Conservation (phyloP, 257 asterid species). For the Eucommia ulmoides region DNA sequence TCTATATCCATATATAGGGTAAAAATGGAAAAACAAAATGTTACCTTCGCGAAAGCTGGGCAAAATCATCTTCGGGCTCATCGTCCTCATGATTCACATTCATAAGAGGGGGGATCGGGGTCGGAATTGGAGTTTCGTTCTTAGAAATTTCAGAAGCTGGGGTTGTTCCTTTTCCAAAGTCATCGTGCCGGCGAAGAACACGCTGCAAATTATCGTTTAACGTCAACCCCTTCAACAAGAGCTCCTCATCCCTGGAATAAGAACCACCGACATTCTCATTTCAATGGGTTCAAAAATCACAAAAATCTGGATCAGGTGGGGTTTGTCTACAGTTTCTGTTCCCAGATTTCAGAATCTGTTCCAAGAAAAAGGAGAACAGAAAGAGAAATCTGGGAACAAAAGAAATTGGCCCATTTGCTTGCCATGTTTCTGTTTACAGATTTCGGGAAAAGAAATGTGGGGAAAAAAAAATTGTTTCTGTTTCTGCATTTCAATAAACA, state of each 20-base stretch:
- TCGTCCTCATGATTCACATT: slow-evolving; percentile 84
- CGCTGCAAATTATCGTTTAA: slow-evolving; percentile 76
- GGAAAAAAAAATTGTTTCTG: too few relatives aligned
- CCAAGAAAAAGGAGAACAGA: too few relatives aligned
- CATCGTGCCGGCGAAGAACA: slow-evolving; percentile 61
- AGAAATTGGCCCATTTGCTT: too few relatives aligned
- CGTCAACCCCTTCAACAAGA: slow-evolving; percentile 66
- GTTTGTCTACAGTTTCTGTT: too few relatives aligned
- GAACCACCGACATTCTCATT: slow-evolving; percentile 5
- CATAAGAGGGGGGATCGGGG: slow-evolving; percentile 67
- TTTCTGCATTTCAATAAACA: too few relatives aligned
- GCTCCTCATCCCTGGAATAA: slow-evolving; percentile 66
- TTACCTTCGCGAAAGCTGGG: slow-evolving; percentile 71
- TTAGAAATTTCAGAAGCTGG: slow-evolving; percentile 23
- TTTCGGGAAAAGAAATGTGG: too few relatives aligned
- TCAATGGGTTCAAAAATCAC: slow-evolving; percentile 4
- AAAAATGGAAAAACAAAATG: background rate
- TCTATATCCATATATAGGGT: too few relatives aligned
- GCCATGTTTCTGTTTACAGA: too few relatives aligned
- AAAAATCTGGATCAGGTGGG: slow-evolving; percentile 3
- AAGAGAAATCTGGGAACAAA: too few relatives aligned
- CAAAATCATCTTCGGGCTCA: slow-evolving; percentile 86
- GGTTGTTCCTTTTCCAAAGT: slow-evolving; percentile 46
- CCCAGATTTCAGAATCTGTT: too few relatives aligned
- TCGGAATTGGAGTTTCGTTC: too few relatives aligned